These are phyloP conservation scores for Pleodorina starrii DNA, from an alignment of 139 green algal genomes.

Conservation along the genomic window DNA sequence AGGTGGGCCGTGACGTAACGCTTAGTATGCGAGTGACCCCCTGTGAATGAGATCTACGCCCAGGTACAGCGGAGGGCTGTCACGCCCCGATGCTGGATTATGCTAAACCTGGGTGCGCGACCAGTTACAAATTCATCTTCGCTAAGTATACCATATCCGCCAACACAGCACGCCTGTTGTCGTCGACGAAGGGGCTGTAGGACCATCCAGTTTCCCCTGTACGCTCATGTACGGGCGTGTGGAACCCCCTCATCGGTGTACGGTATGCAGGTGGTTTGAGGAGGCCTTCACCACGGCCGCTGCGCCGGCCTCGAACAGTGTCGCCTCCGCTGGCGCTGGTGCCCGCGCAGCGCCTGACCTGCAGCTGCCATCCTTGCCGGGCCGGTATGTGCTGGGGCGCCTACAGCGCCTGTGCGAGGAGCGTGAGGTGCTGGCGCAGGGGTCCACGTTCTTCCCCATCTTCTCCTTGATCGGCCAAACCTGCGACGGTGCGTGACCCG, in stretches of 20 bases:
- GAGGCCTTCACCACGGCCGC: neutral
- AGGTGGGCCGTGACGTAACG: neutral
- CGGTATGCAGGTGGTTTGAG: constrained; percentile 23
- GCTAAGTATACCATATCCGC: neutral
- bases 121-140: neutral
- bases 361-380: constrained; percentile 20
- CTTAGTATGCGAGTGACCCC: too few relatives aligned
- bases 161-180: too few relatives aligned
- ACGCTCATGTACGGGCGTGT: too few relatives aligned
- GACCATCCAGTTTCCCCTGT: too few relatives aligned
- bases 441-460: constrained; percentile 24
- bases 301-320: neutral
- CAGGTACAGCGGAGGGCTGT: neutral
- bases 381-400: constrained; percentile 4
- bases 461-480: neutral
- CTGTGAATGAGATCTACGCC: too few relatives aligned
- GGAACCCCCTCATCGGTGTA: neutral
- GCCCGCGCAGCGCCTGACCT: neutral
- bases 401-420: constrained; percentile 35
- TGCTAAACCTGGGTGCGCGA: neutral
- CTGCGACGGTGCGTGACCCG: too few relatives aligned
- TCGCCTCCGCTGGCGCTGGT: neutral
- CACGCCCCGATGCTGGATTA: neutral
- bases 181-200: too few relatives aligned
- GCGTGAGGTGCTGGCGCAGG: constrained; percentile 21